Evolutionary conservation across 1,139 yeast genomes (phyloP), one percentile per base, ranked within the genome.

Genomic region (Dujonia santamariae): DNA sequence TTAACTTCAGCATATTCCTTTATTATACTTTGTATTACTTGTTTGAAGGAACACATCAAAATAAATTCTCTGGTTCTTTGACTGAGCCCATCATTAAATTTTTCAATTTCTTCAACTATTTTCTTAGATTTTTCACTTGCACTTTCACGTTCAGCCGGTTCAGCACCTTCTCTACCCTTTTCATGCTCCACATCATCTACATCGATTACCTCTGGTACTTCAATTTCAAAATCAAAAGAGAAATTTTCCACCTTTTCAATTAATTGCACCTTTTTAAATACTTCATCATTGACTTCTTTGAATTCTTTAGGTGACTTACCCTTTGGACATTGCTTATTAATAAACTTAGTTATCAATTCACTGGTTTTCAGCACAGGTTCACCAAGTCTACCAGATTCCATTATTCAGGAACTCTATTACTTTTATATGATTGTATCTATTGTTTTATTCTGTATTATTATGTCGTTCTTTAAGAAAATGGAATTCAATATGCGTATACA

Each of bases 41-140:
- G 37, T 35, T 51, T 54, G 33, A 57, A 54, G 4, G 54, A 49
- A 14, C 48, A 39, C 4, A 47, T 35, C 6, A 53, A 28, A 4
- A 57, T 34, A 20, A 44, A 45, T 12, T 52, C 56, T 19, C 41
- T 41, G 3, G 51, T 38, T 24, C 45, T 49, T 16, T 41, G 42
- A 8, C 44, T 44, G 16, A 56, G 30, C 2, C 41, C 51, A 3
- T 34, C 35, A 39, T 58, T 58, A 35, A 53, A 56, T 1, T 30
- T 37, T 5, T 39, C 37, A 4, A 50, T 28, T 13, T 50, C 51
- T 3, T 28, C 28, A 5, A 26, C 21, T 5, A 35, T 12, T 6
- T 11, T 23, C 26, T 27, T 30, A 12, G 20, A 19, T 7, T 26
- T 34, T 4, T 42, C 46, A 19, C 40, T 43, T 14, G 19, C 31